Base-by-base conservation (phyloP, 306 rosid genomes). In the Quercus agrifolia region DNA sequence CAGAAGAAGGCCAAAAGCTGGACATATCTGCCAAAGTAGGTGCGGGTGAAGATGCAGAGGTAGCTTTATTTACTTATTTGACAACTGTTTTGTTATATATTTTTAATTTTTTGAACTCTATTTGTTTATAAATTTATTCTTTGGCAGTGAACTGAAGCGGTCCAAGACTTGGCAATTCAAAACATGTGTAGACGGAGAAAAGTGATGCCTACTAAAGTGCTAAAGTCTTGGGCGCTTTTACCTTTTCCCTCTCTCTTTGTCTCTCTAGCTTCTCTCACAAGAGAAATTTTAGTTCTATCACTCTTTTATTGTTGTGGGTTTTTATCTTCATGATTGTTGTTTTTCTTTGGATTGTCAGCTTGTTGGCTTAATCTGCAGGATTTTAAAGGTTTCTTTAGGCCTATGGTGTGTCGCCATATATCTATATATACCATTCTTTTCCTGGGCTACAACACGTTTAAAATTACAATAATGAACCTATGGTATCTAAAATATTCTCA, bases 41-140 rank as follows among this genome's bases (percentile, higher is more conserved):
- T 23, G 87, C 73, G 70, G 90, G 84, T 71, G 85, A 83, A 63
- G 84, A 79, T 30, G 91, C 87, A 67, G 85, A 88, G 90, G 91
- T 90, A 74, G 66, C 77, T 41, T 75, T 78, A 63, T 77, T 69
- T 70, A 23, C 71, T 33, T 28, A 41, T 66, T 44, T 79, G 68
- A 70, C 73, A 5, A 63, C 41, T 73, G 21, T 70, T 56, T 30
- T 62, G 70, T 54, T 68, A 44, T 41, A n/a, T 2, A 62, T 76
- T 12, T 30, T 27, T 19, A 1, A 38, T 21, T 62, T 10, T 58
- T 21, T 71, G 13, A 28, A 57, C 73, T 18, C 30, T 56, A 62
- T 25, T 44, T 63, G 62, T 68, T 13, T 56, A 41, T 41, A 41
- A 41, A 21, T 66, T 69, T 75, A 49, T 73, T 27, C 27, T 68